Evolutionary conservation across 345 rosid species (phyloP), one percentile per base, ranked within the genome.

Genomic region (Syzygium aqueum): DNA sequence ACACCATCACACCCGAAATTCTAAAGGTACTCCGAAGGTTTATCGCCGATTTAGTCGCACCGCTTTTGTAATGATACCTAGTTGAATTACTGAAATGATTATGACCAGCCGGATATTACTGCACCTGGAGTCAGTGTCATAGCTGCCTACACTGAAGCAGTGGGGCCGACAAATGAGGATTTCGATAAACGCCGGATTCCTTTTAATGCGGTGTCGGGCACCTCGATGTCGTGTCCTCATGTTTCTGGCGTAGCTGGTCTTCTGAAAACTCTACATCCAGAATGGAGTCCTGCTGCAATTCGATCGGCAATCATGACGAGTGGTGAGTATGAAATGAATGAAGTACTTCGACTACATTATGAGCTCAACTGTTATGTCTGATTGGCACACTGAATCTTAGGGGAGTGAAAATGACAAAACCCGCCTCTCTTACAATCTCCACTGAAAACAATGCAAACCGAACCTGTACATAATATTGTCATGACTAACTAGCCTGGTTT

Each of bases 141-240:
- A 56, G 99, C 99, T 30, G 96, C 98, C 25, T 94, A 90, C 85
- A 93, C 93, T 30, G 94, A 86, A 91, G 96, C 93, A 51, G 59
- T 7, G 78, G 91, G 94, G 65, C 98, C 97, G 30, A 94, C 96
- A 46, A 88, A 90, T 53, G 54, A 89, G 56, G 91, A 61, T 67
- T 92, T 84, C 63, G 96, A 96, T 89, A 87, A 89, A 73, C 94
- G 98, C 5, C 90, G 96, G 50, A 89, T 92, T 85, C 88, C 89
- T 65, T 96, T 86, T 89, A 93, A 92, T 88, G 91, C 92, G 6
- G 53, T 85, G 27, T 95, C 98, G 0, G 99, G 99, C 86, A 96
- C 99, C 51, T 95, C 98, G 15, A 96, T 95, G 99, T 95, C 98
- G 7, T 94, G 98, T 89, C 98, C 98, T 89, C 99, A 95, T 89